Evolutionary conservation across 306 rosid genomes (phyloP).

Genomic region (Oemleria cerasiformis): DNA sequence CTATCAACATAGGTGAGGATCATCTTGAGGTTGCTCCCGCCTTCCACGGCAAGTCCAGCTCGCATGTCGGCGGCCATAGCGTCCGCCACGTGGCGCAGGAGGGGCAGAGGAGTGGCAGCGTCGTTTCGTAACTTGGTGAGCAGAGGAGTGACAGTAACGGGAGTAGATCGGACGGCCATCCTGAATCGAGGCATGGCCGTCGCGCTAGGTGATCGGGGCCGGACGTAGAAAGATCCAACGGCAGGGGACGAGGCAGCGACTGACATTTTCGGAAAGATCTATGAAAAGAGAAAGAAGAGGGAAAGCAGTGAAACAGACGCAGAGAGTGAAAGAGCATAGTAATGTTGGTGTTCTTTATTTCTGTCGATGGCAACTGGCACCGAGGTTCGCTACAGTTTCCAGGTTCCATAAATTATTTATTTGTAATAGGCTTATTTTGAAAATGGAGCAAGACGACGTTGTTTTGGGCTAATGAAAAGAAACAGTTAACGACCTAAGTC

Average conservation of each 20-base stretch:
- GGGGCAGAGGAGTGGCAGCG: constrained; percentile 69
- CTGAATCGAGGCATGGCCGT: constrained; percentile 30
- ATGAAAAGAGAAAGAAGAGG: not conserved
- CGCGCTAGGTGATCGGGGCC: constrained; percentile 39
- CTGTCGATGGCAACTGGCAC: not conserved
- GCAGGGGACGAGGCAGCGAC: constrained; percentile 32
- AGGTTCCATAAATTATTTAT: not conserved
- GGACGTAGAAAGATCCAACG: constrained; percentile 38
- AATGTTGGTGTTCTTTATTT: not conserved
- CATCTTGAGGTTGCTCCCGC: constrained; percentile 73
- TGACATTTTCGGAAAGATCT: constrained; percentile 41
- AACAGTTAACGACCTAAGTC: not conserved
- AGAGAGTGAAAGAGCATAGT: not conserved
- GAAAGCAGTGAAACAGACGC: not conserved
- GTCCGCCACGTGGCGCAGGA: constrained; percentile 66
- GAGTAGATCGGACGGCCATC: constrained; percentile 60
- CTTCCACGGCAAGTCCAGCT: constrained; percentile 62
- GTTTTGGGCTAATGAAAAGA: not conserved
- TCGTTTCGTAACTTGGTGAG: constrained; percentile 54
- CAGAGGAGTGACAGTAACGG: constrained; percentile 41
- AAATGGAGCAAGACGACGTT: not conserved
- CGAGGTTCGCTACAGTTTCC: not conserved
- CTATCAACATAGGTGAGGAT: constrained; percentile 68
- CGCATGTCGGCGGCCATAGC: constrained; percentile 67
- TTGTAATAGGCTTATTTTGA: too few relatives aligned